Percentiles rank a stretch among this genome's conserved stretches.
Conservation (phyloP, 208 protist genomes). For the Tritrichomonas foetus region DNA sequence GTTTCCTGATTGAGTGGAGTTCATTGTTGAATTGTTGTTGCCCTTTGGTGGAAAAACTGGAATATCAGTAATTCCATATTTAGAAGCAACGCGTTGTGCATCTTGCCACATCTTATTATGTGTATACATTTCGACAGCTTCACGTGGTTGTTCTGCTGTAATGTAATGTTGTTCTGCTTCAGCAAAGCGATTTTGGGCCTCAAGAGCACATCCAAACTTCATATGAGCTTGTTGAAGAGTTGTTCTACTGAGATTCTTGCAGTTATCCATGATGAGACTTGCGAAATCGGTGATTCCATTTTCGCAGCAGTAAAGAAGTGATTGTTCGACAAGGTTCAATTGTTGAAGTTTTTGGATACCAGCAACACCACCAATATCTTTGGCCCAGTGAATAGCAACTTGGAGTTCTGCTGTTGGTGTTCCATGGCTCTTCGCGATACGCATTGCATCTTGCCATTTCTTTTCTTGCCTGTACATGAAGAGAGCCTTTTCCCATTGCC, state of each 20-base stretch:
- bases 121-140: constrained; percentile 13
- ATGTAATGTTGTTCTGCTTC: neutral
- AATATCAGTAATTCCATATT: neutral
- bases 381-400: neutral
- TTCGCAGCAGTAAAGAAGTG: neutral
- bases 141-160: neutral
- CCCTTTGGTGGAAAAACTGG: too few species aligned
- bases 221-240: neutral
- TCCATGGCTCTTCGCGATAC: neutral
- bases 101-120: constrained; percentile 25
- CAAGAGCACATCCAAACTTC: neutral
- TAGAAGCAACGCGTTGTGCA: constrained; percentile 6
- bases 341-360: neutral
- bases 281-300: neutral
- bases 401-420: neutral
- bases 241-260: neutral
- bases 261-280: neutral
- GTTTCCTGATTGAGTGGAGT: neutral
- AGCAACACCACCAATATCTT: constrained; percentile 7
- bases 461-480: constrained; percentile 32
- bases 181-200: neutral
- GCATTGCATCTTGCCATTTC: neutral
- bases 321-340: neutral
- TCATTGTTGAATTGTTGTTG: neutral
- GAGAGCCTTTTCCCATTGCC: neutral